phyloP scores from a whole-genome alignment of 2,329 filamentous ascomycete genomes.

The Verticillium tricorpus region DNA sequence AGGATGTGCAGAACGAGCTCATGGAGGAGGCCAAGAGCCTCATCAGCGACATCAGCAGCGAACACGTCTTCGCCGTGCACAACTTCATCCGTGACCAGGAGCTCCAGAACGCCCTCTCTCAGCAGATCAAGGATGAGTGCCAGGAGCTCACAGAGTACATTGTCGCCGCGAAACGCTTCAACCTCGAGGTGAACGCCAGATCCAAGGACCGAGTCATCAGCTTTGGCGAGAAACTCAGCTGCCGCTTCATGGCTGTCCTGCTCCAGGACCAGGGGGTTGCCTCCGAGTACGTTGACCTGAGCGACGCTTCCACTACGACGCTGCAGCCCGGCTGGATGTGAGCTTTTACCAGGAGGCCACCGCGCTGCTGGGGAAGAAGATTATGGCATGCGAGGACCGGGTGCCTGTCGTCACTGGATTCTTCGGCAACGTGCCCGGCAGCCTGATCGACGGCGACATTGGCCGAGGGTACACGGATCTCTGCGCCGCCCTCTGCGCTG shows the following conservation, averaged over 20 bases:
- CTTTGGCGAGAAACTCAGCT: conserved; percentile 94
- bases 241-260: conserved; percentile 81
- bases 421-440: conserved; percentile 89
- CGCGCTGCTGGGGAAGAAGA: conserved; percentile 55
- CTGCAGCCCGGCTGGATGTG: conserved; percentile 55
- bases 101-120: conserved; percentile 54
- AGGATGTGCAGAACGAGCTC: conserved; percentile 47
- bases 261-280: conserved; percentile 77
- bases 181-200: conserved; percentile 70
- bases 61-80: conserved; percentile 73
- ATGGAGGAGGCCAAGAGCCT: conserved; percentile 65
- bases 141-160: conserved; percentile 72
- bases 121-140: conserved; percentile 74
- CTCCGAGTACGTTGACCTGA: conserved; percentile 85
- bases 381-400: conserved; percentile 59
- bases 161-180: conserved; percentile 58
- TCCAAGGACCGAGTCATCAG: conserved; percentile 87
- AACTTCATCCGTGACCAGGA: conserved; percentile 53
- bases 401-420: conserved; percentile 86
- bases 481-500: conserved; percentile 86
- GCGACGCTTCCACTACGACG: conserved; percentile 69
- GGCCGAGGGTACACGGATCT: conserved; percentile 96
- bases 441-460: conserved; percentile 81
- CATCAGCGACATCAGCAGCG: conserved; percentile 74
- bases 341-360: conserved; percentile 66